These are phyloP conservation scores for Penicillium fimorum DNA, from an alignment of 495 filamentous ascomycete genomes.

Conservation along the genomic window DNA sequence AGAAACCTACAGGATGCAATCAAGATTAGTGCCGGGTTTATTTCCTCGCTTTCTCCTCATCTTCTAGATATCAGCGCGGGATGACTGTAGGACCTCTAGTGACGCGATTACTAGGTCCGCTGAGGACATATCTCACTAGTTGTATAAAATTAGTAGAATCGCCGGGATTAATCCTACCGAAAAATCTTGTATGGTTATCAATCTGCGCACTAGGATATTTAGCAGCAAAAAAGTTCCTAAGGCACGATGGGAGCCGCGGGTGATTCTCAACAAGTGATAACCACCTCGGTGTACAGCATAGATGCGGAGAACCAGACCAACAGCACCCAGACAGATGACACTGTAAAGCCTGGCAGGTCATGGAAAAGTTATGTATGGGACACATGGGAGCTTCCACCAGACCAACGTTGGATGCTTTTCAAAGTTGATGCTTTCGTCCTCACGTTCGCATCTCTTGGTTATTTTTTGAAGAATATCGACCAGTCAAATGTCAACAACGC, in stretches of 20 bases:
- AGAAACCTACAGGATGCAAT: not conserved
- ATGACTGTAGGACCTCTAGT: not conserved
- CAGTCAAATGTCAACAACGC: conserved; percentile 52
- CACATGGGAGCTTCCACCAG: conserved; percentile 50
- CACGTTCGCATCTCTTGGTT: conserved; percentile 48
- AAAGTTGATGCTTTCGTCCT: conserved; percentile 55
- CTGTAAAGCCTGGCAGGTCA: conserved; percentile 10
- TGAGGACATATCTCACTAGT: not conserved
- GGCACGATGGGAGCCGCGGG: not conserved
- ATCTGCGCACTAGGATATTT: not conserved
- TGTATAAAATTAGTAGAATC: not conserved
- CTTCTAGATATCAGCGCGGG: not conserved
- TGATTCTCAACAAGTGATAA: not conserved
- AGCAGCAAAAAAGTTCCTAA: not conserved
- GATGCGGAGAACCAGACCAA: conserved; percentile 1
- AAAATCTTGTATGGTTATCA: not conserved
- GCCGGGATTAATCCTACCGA: not conserved
- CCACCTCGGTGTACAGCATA: not conserved
- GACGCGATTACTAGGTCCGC: not conserved
- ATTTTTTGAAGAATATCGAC: conserved; percentile 54
- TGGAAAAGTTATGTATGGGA: conserved; percentile 51
- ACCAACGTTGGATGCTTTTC: conserved; percentile 54
- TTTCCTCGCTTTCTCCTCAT: not conserved
- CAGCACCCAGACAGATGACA: not conserved
- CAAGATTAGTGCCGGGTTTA: not conserved